These are phyloP conservation scores for Trifolium pratense DNA, from an alignment of 306 rosid genomes.

Conservation along the genomic window DNA sequence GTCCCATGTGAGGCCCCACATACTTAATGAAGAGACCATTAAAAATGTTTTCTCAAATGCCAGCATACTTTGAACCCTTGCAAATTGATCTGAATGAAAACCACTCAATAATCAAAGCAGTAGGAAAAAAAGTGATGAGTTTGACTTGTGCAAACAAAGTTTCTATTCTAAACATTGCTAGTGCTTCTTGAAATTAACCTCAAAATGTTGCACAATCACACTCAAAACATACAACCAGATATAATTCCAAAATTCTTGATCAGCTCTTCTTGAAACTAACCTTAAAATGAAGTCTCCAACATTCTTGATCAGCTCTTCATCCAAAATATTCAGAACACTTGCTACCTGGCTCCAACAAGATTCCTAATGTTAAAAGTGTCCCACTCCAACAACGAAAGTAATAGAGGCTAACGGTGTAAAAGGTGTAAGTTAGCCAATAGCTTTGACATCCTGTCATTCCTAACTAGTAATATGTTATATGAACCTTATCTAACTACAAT, in stretches of 20 bases:
- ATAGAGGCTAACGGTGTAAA: constrained; percentile 26
- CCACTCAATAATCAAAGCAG: constrained; percentile 1
- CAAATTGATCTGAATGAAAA: constrained; percentile 27
- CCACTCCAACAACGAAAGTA: constrained; percentile 27
- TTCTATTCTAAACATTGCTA: constrained; percentile 33
- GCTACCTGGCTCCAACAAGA: constrained; percentile 69
- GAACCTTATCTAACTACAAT: constrained; percentile 8
- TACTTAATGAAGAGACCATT: constrained; percentile 7
- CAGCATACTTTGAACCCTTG: constrained; percentile 27
- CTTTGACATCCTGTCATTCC: constrained; percentile 18
- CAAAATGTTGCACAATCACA: not conserved
- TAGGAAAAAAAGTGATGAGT: constrained; percentile 7
- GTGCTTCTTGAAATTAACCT: not conserved
- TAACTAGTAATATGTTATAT: constrained; percentile 13
- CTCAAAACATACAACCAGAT: constrained; percentile 15
- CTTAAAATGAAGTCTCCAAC: constrained; percentile 83
- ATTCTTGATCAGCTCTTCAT: constrained; percentile 71
- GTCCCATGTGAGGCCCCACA: not conserved
- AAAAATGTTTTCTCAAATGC: constrained; percentile 1
- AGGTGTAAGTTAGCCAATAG: constrained; percentile 2
- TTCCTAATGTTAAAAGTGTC: constrained; percentile 29
- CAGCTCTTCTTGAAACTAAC: constrained; percentile 58
- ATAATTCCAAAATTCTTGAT: constrained; percentile 33
- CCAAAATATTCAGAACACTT: constrained; percentile 87
- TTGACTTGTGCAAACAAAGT: constrained; percentile 5